Percentiles rank a stretch among this genome's conserved stretches.
Conservation (phyloP, 2,329 filamentous ascomycete species). For the Penicillium sp. region DNA sequence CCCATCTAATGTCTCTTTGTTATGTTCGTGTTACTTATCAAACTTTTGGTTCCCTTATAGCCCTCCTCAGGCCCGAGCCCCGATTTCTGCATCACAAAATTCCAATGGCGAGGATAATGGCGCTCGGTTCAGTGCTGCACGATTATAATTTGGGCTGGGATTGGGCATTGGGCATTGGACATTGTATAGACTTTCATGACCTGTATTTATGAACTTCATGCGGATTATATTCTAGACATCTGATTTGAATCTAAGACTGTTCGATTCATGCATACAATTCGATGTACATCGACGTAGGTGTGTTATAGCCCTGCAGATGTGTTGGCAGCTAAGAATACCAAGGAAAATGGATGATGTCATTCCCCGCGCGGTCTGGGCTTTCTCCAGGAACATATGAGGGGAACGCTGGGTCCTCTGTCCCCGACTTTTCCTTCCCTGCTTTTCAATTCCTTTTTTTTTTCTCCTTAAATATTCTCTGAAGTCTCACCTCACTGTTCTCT, state of each 20-base stretch:
- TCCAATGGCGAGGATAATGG: slow-evolving; percentile 18
- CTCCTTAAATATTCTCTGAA: background rate
- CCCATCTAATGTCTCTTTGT: slow-evolving; percentile 4
- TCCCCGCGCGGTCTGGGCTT: slow-evolving; percentile 8
- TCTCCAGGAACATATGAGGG: slow-evolving; percentile 15
- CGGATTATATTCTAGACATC: slow-evolving; percentile 2
- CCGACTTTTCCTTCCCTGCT: slow-evolving; percentile 5
- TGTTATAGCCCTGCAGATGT: too few species aligned
- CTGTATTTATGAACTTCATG: slow-evolving; percentile 20
- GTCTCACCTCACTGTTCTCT: background rate
- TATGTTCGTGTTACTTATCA: slow-evolving; percentile 24
- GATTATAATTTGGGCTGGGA: slow-evolving; percentile 19
- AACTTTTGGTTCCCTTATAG: slow-evolving; percentile 16
- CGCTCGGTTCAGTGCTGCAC: slow-evolving; percentile 19
- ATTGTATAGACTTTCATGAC: slow-evolving; percentile 24
- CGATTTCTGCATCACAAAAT: slow-evolving; percentile 15
- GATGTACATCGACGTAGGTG: background rate
- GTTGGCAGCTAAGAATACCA: slow-evolving; percentile 1
- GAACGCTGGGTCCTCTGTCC: slow-evolving; percentile 6
- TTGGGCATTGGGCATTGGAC: slow-evolving; percentile 5
- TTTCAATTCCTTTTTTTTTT: background rate
- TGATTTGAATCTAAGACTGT: background rate
- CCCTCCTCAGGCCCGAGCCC: slow-evolving; percentile 19
- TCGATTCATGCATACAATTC: background rate
- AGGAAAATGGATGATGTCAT: slow-evolving; percentile 14